phyloP scores from a whole-genome alignment of 1,139 yeast genomes.

The Suhomyces terraborum region DNA sequence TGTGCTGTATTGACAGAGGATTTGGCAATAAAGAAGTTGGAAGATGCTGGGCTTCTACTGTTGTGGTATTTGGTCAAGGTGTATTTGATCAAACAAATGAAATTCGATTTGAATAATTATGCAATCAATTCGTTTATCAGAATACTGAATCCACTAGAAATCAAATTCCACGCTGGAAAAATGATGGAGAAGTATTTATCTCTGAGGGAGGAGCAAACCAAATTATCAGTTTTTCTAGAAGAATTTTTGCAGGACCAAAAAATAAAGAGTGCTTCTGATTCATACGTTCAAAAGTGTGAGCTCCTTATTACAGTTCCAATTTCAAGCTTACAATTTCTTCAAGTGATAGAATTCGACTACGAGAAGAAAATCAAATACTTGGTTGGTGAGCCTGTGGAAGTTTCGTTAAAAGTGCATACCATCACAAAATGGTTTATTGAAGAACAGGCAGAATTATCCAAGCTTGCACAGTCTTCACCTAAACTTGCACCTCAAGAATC shows the following conservation, averaged over 20 bases:
- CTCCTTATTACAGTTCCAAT: conserved; percentile 53
- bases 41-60: conserved; percentile 15
- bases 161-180: conserved; percentile 19
- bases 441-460: conserved; percentile 17
- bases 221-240: conserved; percentile 19
- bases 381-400: conserved; percentile 65
- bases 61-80: conserved; percentile 32
- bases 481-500: background rate
- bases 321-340: conserved; percentile 54
- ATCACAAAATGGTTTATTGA: conserved; percentile 43
- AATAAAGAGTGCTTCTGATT: background rate
- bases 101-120: conserved; percentile 42
- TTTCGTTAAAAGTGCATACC: conserved; percentile 48
- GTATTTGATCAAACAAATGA: conserved; percentile 26
- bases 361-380: conserved; percentile 44
- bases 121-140: conserved; percentile 33
- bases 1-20: conserved; percentile 25
- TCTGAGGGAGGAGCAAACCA: conserved; percentile 14
- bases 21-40: conserved; percentile 12
- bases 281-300: background rate
- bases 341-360: conserved; percentile 48
- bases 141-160: conserved; percentile 23
- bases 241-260: conserved; percentile 12
- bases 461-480: conserved; percentile 34
- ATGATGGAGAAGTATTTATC: conserved; percentile 21